A percentile compares a stretch with the other conserved stretches of the same genome.
phyloP scores from a whole-genome alignment of 1,284 basidiomycete genomes.

The Ustilago vetiveriae region DNA sequence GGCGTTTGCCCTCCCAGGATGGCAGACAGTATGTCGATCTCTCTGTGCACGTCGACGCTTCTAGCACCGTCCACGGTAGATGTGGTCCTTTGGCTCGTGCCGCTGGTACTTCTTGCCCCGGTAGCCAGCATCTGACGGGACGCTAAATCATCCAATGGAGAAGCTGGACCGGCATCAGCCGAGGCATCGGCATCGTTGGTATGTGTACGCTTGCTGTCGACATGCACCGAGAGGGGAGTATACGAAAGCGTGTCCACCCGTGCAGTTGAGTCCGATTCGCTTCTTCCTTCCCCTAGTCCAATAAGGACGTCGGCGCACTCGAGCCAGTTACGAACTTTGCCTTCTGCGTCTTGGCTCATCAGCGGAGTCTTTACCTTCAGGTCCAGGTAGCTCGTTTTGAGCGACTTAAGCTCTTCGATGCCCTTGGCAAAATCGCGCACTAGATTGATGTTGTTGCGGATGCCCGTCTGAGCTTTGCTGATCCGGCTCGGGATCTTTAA shows the following conservation, averaged over 20 bases:
- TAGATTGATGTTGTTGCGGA: conserved; percentile 48
- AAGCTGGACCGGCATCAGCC: conserved; percentile 6
- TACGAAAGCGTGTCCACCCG: conserved; percentile 44
- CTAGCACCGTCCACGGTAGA: conserved; percentile 28
- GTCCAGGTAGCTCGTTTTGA: conserved; percentile 41
- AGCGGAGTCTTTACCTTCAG: conserved; percentile 9
- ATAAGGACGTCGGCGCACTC: conserved; percentile 59
- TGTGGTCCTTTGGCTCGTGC: conserved; percentile 26
- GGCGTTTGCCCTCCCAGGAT: conserved; percentile 43
- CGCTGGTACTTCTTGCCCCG: conserved; percentile 30
- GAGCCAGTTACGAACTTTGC: conserved; percentile 41
- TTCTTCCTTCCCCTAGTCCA: conserved; percentile 46
- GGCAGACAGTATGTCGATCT: conserved; percentile 57
- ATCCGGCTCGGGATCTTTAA: conserved; percentile 55
- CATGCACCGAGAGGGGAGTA: conserved; percentile 22
- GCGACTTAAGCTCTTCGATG: conserved; percentile 52
- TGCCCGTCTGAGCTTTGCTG: conserved; percentile 51
- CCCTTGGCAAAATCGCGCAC: conserved; percentile 56
- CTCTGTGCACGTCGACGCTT: conserved; percentile 45
- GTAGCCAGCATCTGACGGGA: conserved; percentile 12
- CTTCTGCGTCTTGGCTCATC: conserved; percentile 1
- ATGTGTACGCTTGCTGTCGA: conserved; percentile 18
- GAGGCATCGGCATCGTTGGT: conserved; percentile 24
- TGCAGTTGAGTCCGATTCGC: conserved; percentile 42
- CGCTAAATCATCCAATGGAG: conserved; percentile 16